Evolutionary conservation across 2,329 filamentous ascomycete genomes (phyloP), one percentile per base, ranked within the genome.

Genomic region (Ophiocordyceps australis): DNA sequence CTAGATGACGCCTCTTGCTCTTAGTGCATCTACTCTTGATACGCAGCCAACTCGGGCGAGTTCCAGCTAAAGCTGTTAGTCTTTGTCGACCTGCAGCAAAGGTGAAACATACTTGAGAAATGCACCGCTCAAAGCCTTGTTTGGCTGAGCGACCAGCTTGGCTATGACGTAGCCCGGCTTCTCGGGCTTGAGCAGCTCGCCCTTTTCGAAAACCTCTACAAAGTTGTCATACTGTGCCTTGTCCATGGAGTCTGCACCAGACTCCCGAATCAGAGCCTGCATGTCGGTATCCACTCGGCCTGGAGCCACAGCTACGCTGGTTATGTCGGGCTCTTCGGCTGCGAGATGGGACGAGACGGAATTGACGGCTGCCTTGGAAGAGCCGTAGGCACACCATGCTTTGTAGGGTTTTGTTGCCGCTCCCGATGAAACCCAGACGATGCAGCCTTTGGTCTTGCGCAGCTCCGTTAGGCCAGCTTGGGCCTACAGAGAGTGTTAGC

Each of bases 231-330:
- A 76, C 30, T 71, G 65, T 6, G 52, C 44, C 28, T 56, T 45
- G 25, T 57, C 41, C 66, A 72, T 72, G 28, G 46, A 48, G 3
- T 45, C 42, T 20, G 51, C 47, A 22, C 60, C 65, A 4, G 52
- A 45, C 24, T 83, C 73, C 26, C 89, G 62, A 30, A 98, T 66
- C 30, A 77, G 65, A n/a, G 62, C 62, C 47, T 93, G 85, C 85
- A 94, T 94, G 26, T 75, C 75, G 0, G 85, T 94, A 42, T 93
- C 78, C 7, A 91, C 76, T 23, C 79, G 70, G 3, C 85, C 85
- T 0, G 85, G 85, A 4, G 74, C 62, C 18, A 94, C 56, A 0
- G 79, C 62, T 1, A 93, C 52, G 9, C 69, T 73, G 0, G 67
- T 78, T 23, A 93, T 70, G 10, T 73, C 60, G 2, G 75, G 71